These are phyloP conservation scores for Wallacemonas rigidus DNA, from an alignment of 208 protist species.

Conservation along the genomic window DNA sequence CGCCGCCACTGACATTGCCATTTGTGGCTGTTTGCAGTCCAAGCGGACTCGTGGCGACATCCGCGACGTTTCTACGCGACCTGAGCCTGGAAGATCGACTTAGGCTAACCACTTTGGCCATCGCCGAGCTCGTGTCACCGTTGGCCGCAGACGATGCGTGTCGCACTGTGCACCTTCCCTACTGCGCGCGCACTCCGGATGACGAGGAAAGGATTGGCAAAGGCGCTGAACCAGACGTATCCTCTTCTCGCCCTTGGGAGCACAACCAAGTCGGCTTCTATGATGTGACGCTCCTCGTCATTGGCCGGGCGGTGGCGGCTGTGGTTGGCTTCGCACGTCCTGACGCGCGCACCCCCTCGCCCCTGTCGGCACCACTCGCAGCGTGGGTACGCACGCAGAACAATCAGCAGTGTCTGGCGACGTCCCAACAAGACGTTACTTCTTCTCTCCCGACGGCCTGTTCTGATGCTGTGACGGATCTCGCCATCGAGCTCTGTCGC, in stretches of 20 bases:
- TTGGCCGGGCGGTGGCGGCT: conserved; percentile 50
- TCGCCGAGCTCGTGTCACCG: conserved; percentile 1
- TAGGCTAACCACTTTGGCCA: not conserved
- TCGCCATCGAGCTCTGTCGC: not conserved
- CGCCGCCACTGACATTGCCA: not conserved
- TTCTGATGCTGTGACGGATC: not conserved
- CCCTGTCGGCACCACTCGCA: not conserved
- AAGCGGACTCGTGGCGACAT: conserved; percentile 2
- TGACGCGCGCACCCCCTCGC: not conserved
- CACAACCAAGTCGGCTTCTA: not conserved
- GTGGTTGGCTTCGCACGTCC: conserved; percentile 41
- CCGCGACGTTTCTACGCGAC: not conserved
- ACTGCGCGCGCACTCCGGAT: not conserved
- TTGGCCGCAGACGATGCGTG: not conserved
- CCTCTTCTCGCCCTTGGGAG: not conserved
- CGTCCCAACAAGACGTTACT: no score
- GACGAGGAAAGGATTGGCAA: no score
- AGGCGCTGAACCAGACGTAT: no score
- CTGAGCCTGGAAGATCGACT: not conserved
- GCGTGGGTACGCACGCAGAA: not conserved
- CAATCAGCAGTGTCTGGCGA: no score
- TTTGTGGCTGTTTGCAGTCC: not conserved
- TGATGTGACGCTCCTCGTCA: conserved; percentile 47
- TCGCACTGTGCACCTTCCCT: conserved; percentile 28
- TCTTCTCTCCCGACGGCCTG: no score